phyloP scores from a whole-genome alignment of 2,329 filamentous ascomycete species.

The Pestalotiopsis sp. region DNA sequence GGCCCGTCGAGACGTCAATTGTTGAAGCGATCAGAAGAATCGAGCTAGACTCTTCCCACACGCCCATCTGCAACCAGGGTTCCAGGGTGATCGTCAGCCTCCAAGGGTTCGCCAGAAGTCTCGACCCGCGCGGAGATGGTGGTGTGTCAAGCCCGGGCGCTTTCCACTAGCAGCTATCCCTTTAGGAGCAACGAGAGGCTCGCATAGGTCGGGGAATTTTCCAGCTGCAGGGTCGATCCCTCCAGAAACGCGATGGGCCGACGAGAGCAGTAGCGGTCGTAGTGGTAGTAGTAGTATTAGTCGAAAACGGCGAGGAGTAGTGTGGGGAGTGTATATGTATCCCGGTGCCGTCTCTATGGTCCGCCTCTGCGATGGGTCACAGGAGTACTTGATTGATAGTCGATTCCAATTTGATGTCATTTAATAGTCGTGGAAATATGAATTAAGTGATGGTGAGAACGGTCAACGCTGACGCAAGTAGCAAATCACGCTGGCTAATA shows the following conservation, averaged over 20 bases:
- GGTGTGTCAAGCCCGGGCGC: slow-evolving; percentile 30
- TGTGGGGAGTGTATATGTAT: neutral
- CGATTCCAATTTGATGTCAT: too few relatives aligned
- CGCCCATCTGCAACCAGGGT: slow-evolving; percentile 25
- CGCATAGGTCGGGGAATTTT: slow-evolving; percentile 29
- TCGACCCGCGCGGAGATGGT: slow-evolving; percentile 27
- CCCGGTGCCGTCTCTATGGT: neutral
- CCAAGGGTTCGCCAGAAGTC: slow-evolving; percentile 17
- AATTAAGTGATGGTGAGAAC: too few relatives aligned
- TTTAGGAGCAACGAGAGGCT: slow-evolving; percentile 22
- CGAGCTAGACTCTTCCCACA: slow-evolving; percentile 25
- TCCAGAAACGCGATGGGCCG: slow-evolving; percentile 6
- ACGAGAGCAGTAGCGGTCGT: slow-evolving; percentile 22
- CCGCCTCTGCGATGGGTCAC: neutral
- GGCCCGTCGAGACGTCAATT: slow-evolving; percentile 22
- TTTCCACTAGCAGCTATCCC: slow-evolving; percentile 24
- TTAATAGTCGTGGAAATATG: too few relatives aligned
- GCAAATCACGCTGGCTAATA: neutral
- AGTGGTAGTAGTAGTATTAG: slow-evolving; percentile 16
- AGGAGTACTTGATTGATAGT: too few relatives aligned
- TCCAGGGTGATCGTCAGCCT: slow-evolving; percentile 20
- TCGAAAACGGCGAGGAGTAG: neutral
- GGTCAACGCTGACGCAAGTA: neutral
- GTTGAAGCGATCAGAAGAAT: slow-evolving; percentile 22
- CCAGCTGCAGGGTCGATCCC: slow-evolving; percentile 35